Evolutionary conservation across 1,284 basidiomycete species (phyloP).

Genomic region (Puccinia brachypodii): DNA sequence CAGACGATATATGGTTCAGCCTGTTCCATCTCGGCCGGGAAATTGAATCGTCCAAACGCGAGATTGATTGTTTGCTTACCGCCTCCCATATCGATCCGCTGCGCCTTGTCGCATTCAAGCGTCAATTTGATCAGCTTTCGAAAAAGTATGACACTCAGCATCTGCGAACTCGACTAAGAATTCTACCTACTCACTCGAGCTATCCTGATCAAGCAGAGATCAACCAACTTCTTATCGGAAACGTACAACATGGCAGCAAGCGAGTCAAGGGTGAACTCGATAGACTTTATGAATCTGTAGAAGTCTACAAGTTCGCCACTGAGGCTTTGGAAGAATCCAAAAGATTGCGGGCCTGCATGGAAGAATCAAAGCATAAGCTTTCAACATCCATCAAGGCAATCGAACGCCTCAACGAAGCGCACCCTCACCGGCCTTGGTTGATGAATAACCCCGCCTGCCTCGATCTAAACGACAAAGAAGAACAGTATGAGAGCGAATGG

Average conservation of each 20-base stretch:
- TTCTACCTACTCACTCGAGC: conserved; percentile 30
- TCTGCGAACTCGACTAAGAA: conserved; percentile 8
- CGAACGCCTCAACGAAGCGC: neutral
- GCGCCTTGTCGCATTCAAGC: neutral
- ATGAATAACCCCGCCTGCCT: conserved; percentile 9
- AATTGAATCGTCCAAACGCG: conserved; percentile 21
- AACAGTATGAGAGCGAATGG: conserved; percentile 5
- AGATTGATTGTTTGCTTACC: conserved; percentile 18
- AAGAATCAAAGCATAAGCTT: conserved; percentile 12
- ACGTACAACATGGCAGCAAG: neutral
- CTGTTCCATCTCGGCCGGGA: conserved; percentile 19
- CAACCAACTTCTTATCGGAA: conserved; percentile 4
- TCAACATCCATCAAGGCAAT: conserved; percentile 9
- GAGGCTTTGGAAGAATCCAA: conserved; percentile 16
- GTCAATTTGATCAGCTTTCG: conserved; percentile 16
- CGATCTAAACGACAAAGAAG: neutral
- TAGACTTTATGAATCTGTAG: conserved; percentile 3
- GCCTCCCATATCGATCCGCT: conserved; percentile 16
- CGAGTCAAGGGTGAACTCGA: conserved; percentile 7
- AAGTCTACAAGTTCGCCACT: conserved; percentile 13
- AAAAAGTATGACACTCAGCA: conserved; percentile 13
- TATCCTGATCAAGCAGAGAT: conserved; percentile 29
- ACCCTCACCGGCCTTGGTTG: conserved; percentile 25
- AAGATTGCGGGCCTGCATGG: neutral
- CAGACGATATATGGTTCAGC: conserved; percentile 41